A percentile compares a stretch with the other conserved stretches of the same genome.
Conservation (phyloP, 1,284 basidiomycete species). For the Omphalotus olearius region DNA sequence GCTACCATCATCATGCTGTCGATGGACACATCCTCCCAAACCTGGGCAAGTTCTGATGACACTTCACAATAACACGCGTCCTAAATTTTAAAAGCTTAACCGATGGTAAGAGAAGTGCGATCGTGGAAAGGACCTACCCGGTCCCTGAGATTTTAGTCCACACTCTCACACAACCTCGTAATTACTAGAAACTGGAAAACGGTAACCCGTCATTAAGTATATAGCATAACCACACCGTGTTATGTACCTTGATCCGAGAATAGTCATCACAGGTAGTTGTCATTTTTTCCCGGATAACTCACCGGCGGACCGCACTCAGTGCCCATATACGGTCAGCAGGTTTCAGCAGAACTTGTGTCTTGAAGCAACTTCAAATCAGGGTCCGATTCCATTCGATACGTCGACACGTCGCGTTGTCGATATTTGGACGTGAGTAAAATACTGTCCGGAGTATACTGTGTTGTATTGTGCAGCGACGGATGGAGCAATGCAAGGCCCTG, state of each 20-base stretch:
- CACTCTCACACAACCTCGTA: neutral
- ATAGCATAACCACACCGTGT: neutral
- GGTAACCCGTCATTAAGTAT: neutral
- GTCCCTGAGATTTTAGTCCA: neutral
- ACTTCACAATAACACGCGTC: constrained; percentile 15
- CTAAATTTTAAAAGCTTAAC: constrained; percentile 25
- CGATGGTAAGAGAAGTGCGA: constrained; percentile 17
- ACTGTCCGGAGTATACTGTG: too few relatives aligned
- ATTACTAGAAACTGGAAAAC: neutral
- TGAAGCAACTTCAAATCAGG: neutral
- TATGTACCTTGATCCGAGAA: neutral
- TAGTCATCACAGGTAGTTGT: neutral
- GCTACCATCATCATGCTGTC: too few relatives aligned
- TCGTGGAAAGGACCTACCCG: constrained; percentile 4
- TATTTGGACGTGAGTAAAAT: too few relatives aligned
- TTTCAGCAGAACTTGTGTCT: too few relatives aligned
- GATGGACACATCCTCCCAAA: neutral
- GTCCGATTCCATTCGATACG: neutral
- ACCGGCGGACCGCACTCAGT: too few relatives aligned
- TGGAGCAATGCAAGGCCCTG: neutral
- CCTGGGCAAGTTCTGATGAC: neutral
- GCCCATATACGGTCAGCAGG: too few relatives aligned
- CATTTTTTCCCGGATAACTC: too few relatives aligned
- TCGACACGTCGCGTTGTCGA: too few relatives aligned
- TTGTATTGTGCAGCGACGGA: too few relatives aligned